These are phyloP conservation scores for Ilex asprella DNA, from an alignment of 257 asterid species.

Conservation along the genomic window DNA sequence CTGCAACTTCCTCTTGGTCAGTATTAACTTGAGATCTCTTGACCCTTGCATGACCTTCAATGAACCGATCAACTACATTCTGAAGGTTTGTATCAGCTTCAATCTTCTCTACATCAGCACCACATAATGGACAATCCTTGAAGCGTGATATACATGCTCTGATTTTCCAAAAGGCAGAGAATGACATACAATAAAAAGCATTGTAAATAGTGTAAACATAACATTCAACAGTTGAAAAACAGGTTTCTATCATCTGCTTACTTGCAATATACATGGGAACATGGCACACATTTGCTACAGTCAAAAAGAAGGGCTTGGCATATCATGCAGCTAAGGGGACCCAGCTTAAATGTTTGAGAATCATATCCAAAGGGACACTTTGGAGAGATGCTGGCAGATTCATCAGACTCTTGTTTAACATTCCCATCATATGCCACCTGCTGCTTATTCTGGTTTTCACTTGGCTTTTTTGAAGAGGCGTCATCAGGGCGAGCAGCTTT, in stretches of 20 bases:
- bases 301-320: conserved; percentile 93
- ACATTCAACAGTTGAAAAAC: too few species aligned
- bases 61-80: conserved; percentile 79
- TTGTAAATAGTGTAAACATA: too few species aligned
- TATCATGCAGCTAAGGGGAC: conserved; percentile 88
- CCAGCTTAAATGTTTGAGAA: conserved; percentile 85
- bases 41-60: conserved; percentile 96
- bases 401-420: conserved; percentile 19
- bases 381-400: conserved; percentile 22
- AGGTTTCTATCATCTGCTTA: conserved; percentile 27
- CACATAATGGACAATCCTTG: conserved; percentile 92
- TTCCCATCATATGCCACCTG: conserved; percentile 25
- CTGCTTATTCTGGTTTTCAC: conserved; percentile 55
- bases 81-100: conserved; percentile 82
- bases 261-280: conserved; percentile 93
- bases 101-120: conserved; percentile 92
- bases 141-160: conserved; percentile 81
- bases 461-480: conserved; percentile 46
- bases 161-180: conserved; percentile 22
- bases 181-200: background rate
- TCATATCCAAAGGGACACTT: conserved; percentile 53
- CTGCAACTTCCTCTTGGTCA: conserved; percentile 50
- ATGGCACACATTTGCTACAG: conserved; percentile 87
- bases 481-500: conserved; percentile 81
- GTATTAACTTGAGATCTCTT: conserved; percentile 68